These are phyloP conservation scores for Rhizophagus clarus DNA, from an alignment of 192 early-diverging fungal species.

Conservation along the genomic window DNA sequence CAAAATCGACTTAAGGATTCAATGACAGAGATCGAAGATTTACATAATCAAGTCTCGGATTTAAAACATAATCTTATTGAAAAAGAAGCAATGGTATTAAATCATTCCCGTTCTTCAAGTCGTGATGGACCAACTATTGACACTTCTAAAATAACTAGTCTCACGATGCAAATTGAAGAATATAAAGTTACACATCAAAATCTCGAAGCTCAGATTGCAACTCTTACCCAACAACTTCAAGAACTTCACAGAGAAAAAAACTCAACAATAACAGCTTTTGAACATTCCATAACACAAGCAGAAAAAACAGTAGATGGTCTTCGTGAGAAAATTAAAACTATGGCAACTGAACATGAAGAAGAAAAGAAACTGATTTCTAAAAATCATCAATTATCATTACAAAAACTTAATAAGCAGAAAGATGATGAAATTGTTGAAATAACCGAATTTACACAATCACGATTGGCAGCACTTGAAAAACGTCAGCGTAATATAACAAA, in stretches of 20 bases:
- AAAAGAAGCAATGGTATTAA: background rate
- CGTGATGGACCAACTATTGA: background rate
- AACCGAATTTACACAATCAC: background rate
- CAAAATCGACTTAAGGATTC: background rate
- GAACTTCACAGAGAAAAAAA: background rate
- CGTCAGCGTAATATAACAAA: background rate
- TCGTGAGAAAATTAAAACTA: too few relatives aligned
- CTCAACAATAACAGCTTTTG: too few relatives aligned
- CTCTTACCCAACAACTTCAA: background rate
- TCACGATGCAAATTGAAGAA: background rate
- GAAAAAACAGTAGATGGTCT: too few relatives aligned
- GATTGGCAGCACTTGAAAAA: background rate
- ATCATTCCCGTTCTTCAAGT: background rate
- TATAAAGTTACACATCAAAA: background rate
- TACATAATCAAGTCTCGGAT: background rate
- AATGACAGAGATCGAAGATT: background rate
- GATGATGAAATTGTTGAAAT: background rate
- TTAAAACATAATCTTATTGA: conserved; percentile 15
- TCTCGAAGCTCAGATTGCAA: background rate
- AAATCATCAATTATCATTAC: background rate
- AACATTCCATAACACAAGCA: too few relatives aligned
- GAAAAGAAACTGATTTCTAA: background rate
- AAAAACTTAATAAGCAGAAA: background rate
- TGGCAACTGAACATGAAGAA: background rate
- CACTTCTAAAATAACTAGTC: background rate